These are phyloP conservation scores for Solanum pimpinellifolium DNA, from an alignment of 257 asterid genomes.

Conservation along the genomic window DNA sequence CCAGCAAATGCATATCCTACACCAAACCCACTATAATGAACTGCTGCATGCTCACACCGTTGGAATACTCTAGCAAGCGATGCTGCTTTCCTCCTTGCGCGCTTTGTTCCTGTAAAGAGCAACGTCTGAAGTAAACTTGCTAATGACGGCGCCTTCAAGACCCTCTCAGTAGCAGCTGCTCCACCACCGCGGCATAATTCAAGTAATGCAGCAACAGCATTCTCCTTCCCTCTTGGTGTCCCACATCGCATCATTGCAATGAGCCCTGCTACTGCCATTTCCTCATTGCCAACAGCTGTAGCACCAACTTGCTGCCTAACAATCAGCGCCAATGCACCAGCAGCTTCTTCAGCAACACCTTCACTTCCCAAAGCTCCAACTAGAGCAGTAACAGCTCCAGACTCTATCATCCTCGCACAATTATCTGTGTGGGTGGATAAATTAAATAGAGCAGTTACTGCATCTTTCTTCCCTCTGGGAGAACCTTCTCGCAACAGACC, in stretches of 20 bases:
- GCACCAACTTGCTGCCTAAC: slow-evolving; percentile 77
- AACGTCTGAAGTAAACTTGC: slow-evolving; percentile 60
- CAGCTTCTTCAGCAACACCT: slow-evolving; percentile 77
- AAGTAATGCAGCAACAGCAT: slow-evolving; percentile 82
- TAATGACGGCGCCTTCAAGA: slow-evolving; percentile 67
- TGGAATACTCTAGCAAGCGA: slow-evolving; percentile 83
- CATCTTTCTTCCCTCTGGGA: slow-evolving; percentile 76
- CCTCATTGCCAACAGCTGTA: slow-evolving; percentile 60
- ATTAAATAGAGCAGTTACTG: slow-evolving; percentile 80
- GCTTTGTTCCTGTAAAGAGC: slow-evolving; percentile 81
- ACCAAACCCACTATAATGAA: slow-evolving; percentile 47
- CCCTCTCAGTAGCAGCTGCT: slow-evolving; percentile 52
- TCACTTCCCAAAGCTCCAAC: slow-evolving; percentile 54
- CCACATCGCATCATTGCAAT: slow-evolving; percentile 79
- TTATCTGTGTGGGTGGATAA: slow-evolving; percentile 67
- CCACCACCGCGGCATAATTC: slow-evolving; percentile 81
- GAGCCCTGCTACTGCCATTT: slow-evolving; percentile 45
- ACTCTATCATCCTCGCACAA: slow-evolving; percentile 57
- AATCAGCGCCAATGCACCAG: slow-evolving; percentile 74
- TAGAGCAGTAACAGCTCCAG: slow-evolving; percentile 59
- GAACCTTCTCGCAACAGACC: slow-evolving; percentile 59
- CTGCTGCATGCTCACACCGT: slow-evolving; percentile 44
- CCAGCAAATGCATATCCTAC: slow-evolving; percentile 52
- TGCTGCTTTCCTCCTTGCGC: slow-evolving; percentile 89
- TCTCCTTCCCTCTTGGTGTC: slow-evolving; percentile 75